A percentile compares a stretch with the other conserved stretches of the same genome.
phyloP scores from a whole-genome alignment of 495 filamentous ascomycete genomes.

The Penicillium riverlandense region DNA sequence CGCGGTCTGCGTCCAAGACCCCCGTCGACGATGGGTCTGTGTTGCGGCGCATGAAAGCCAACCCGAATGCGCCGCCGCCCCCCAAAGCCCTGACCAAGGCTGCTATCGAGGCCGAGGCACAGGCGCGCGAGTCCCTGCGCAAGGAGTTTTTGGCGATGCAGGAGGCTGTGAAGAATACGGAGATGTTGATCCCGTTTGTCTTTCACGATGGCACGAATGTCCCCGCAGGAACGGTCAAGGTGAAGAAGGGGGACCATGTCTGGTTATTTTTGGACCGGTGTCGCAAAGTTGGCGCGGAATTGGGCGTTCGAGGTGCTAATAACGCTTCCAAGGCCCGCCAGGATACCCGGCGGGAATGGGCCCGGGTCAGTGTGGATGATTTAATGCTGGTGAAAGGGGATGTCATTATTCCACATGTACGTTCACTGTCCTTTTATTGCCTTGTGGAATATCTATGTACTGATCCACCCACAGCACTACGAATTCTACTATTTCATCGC shows the following conservation, averaged over 20 bases:
- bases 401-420: constrained; percentile 89
- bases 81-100: constrained; percentile 85
- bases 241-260: constrained; percentile 87
- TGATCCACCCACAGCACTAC: constrained; percentile 62
- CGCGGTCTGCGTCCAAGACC: constrained; percentile 32
- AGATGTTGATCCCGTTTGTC: constrained; percentile 89
- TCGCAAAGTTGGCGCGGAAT: constrained; percentile 78
- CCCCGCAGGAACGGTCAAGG: constrained; percentile 68
- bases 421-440: constrained; percentile 19
- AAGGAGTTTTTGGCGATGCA: constrained; percentile 81
- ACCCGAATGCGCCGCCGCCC: constrained; percentile 56
- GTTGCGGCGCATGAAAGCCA: constrained; percentile 52
- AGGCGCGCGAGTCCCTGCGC: constrained; percentile 71
- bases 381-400: constrained; percentile 88
- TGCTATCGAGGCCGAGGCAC: constrained; percentile 70
- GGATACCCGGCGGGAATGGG: constrained; percentile 76
- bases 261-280: constrained; percentile 91
- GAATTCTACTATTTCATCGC: constrained; percentile 96
- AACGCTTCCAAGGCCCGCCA: constrained; percentile 48
- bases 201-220: constrained; percentile 98
- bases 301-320: constrained; percentile 57
- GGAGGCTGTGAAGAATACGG: constrained; percentile 79
- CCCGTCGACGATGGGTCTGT: constrained; percentile 30
- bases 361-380: constrained; percentile 91
- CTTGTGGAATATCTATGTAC: neutral